Evolutionary conservation across 108 stramenopile genomes (phyloP), one percentile per base, ranked within the genome.

Genomic region (Nitzschia sp.): DNA sequence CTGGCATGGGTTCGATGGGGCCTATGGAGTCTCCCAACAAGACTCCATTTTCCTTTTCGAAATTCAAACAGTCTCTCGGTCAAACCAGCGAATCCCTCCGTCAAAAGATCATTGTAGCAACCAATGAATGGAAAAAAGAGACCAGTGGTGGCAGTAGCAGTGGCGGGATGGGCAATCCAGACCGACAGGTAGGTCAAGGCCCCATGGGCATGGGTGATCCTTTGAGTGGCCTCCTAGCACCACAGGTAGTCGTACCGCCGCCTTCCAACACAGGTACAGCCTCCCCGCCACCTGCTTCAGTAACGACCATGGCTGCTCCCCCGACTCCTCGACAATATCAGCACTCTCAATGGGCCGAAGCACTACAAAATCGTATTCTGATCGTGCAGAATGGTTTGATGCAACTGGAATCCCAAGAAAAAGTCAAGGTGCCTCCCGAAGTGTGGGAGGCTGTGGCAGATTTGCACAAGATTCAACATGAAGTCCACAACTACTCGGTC

Each of bases 391-490:
- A 75, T 19, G 67, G 52, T 46, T 52, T 72, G 14, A 59, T 75
- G 51, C 43, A 53, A 44, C 38, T 75, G 9, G 73, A 75, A 59
- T 66, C 67, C 43, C 54, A 65, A 7, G 41, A 68, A 42, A 39
- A 44, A 55, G 56, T 63, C 2, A 67, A 67, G n/a, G 83, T 88
- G 41, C 84, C 87, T 0, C 41, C 67, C 14, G 72, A 63, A 53
- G 73, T 88, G 24, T 85, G 87, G 87, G 84, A 88, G 21, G 87
- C 87, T 1, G 43, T 88, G 78, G 84, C 83, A 21, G 80, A 83
- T 40, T 83, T 88, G 65, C 84, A 88, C 34, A 59, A 63, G 37
- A 84, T 88, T 41, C 70, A 78, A 57, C 80, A 73, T 29, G 81
- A 88, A 58, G 39, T 88, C 41, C 71, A 54, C 41, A 75, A 75